Evolutionary conservation across 148 eudicot genomes (phyloP).

Genomic region (Mesembryanthemum crystallinum): DNA sequence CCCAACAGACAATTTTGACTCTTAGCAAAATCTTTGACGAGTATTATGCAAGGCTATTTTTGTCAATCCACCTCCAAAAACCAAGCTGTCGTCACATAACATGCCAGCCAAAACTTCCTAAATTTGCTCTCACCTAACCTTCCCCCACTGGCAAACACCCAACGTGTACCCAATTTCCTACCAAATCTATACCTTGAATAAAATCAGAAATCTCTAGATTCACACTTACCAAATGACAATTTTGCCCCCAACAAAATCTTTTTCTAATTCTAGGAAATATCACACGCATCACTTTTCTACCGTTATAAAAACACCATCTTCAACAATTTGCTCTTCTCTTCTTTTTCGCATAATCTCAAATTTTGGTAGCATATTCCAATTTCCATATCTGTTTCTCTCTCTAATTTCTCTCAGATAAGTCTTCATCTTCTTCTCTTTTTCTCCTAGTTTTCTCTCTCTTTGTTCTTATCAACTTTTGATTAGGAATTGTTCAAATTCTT

Average conservation of each 20-base stretch:
- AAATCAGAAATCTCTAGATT: neutral
- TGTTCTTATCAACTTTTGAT: neutral
- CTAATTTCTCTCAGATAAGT: constrained; percentile 11
- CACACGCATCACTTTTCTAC: neutral
- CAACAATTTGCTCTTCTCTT: neutral
- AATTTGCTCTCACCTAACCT: neutral
- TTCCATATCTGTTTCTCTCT: neutral
- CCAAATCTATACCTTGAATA: too few relatives aligned
- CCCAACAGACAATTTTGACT: too few relatives aligned
- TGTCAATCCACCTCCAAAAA: constrained; percentile 5
- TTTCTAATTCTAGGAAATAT: neutral
- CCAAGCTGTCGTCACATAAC: constrained; percentile 12
- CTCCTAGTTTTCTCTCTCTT: neutral
- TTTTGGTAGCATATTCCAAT: neutral
- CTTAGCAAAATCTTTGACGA: neutral
- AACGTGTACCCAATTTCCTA: neutral
- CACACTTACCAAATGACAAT: neutral
- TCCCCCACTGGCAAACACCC: too few relatives aligned
- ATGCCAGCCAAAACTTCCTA: neutral
- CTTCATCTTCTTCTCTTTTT: neutral
- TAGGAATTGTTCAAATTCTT: neutral
- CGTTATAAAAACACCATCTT: neutral
- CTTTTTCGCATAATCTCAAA: neutral
- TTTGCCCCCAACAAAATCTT: neutral
- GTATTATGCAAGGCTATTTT: neutral